Conservation (phyloP, 345 rosid genomes). For the Euphorbia pulcherrima region DNA sequence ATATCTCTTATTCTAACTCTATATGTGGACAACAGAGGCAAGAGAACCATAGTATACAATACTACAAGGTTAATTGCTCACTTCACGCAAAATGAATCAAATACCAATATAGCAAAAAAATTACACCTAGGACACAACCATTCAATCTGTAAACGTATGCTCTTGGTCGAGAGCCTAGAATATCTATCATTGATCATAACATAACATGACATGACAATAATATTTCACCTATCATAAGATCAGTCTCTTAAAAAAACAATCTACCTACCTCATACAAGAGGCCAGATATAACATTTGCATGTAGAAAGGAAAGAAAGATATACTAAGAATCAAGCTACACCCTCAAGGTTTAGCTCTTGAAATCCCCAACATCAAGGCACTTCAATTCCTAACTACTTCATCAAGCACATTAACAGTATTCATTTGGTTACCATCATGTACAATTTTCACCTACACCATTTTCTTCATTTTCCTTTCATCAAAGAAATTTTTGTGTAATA, state of each 20-base stretch:
- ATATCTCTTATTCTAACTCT: not conserved
- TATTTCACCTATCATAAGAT: not conserved
- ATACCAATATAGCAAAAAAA: not conserved
- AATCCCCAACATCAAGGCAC: no score
- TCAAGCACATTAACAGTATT: no score
- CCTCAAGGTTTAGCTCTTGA: no score
- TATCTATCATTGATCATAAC: no score
- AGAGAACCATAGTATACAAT: not conserved
- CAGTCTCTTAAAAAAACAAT: not conserved
- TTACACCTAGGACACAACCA: not conserved
- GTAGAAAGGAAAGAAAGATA: no score
- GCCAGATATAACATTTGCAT: no score
- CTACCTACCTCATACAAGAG: conserved; percentile 74
- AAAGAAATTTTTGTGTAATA: no score
- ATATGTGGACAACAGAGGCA: not conserved
- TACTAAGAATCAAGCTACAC: no score
- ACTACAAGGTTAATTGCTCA: not conserved
- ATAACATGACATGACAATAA: not conserved
- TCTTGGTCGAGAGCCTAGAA: not conserved
- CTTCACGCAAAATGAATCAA: not conserved
- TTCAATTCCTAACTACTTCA: no score
- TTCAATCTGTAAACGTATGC: not conserved
- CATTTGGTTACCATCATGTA: no score
- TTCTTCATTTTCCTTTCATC: no score
- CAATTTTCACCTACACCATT: no score